Base-by-base conservation (phyloP, 768 basidiomycete genomes). In the Naganishia vaughanmartiniae region DNA sequence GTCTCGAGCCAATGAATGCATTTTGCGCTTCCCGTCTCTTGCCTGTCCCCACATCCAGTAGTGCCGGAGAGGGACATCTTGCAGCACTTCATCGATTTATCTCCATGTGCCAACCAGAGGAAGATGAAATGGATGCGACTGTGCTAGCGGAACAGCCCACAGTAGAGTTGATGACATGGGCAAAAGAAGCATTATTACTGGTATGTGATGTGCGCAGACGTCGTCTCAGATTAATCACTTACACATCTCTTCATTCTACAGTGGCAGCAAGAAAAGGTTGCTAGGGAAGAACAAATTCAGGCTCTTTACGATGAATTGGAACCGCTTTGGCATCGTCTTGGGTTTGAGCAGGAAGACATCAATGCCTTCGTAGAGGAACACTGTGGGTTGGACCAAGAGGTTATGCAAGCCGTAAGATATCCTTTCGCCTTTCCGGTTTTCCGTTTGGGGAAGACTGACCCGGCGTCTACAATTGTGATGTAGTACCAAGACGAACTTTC, bases 221-320 rank as follows among this genome's bases (percentile, higher is more conserved):
- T n/a, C 55, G 9, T 14, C 14, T 26, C 19, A 19, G n/a, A 31
- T 28, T 0, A n/a, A 31, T 30, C 24, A 34, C 57, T 60, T 42
- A 46, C 14, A 31, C 9, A 6, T 42, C 54, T 15, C 31, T 19
- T 24, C 53, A 9, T 19, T 9, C 4, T 17, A 12, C 71, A 83
- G 63, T 85, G 96, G 67, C 87, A 89, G 70, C 88, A 90, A 17
- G 84, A 87, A 63, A 93, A 93, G 81, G 85, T 85, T 45, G 83
- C 85, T 34, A 85, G 93, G 15, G 93, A 95, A 76, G 82, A 86
- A 0, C 87, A 89, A 73, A 97, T 99, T 34, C 95, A 99, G 79
- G 86, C 88, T 0, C 89, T 97, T 84, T 99, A 93, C 77, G 93
- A 98, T 80, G 88, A 92, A 73, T 85, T 99, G 0, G 94, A 95